Percentiles rank a stretch among this genome's conserved stretches.
Conservation (phyloP, 345 rosid genomes). For the Brassica rapa region DNA sequence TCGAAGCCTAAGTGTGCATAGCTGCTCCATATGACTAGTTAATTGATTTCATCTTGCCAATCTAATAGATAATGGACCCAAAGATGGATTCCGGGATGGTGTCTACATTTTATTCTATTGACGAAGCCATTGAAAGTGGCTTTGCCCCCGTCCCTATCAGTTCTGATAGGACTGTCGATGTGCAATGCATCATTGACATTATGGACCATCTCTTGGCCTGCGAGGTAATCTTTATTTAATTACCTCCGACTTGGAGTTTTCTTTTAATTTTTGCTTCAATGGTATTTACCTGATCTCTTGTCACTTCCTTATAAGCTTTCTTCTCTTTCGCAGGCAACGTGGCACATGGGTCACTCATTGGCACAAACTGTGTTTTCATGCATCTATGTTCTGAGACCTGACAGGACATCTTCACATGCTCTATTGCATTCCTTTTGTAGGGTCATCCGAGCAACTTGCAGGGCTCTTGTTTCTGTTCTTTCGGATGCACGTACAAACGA, state of each 20-base stretch:
- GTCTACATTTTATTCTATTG: conserved; percentile 70
- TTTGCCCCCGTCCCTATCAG: conserved; percentile 83
- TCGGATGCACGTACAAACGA: conserved; percentile 99
- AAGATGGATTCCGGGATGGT: conserved; percentile 98
- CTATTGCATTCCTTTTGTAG: conserved; percentile 88
- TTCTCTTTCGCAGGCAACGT: conserved; percentile 76
- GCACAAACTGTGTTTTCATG: conserved; percentile 99
- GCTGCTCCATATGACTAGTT: neutral
- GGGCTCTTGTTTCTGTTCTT: conserved; percentile 86
- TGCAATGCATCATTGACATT: conserved; percentile 75
- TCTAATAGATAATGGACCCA: conserved; percentile 90
- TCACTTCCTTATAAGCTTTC: conserved; percentile 25
- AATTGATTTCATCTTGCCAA: neutral
- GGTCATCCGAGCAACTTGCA: conserved; percentile 87
- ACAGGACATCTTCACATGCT: conserved; percentile 83
- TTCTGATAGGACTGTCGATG: conserved; percentile 61
- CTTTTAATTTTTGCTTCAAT: neutral
- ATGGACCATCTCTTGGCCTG: conserved; percentile 95
- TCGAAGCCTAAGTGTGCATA: no score
- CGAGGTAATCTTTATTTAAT: conserved; percentile 58
- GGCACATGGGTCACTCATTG: conserved; percentile 98
- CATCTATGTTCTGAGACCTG: conserved; percentile 85
- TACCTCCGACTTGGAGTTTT: neutral
- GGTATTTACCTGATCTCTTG: conserved; percentile 6
- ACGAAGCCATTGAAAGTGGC: conserved; percentile 92